Percentiles rank a stretch among this genome's conserved stretches.
Evolutionary conservation across 768 basidiomycete genomes (phyloP).

Genomic region (Amanita brunnescens): DNA sequence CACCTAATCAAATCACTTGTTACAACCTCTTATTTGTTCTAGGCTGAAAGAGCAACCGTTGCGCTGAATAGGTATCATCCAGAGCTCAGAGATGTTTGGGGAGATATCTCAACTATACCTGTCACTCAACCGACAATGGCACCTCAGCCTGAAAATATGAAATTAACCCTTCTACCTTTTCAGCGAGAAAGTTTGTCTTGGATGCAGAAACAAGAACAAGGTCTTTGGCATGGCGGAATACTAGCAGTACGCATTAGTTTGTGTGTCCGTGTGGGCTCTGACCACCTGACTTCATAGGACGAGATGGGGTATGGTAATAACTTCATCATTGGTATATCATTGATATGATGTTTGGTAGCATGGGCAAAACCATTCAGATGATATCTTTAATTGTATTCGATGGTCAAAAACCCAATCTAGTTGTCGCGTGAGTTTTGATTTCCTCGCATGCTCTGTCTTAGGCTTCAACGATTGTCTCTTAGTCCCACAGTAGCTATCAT

Average conservation of each 20-base stretch:
- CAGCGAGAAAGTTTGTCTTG: constrained; percentile 91
- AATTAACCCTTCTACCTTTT: constrained; percentile 84
- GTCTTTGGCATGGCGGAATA: constrained; percentile 86
- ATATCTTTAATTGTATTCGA: constrained; percentile 84
- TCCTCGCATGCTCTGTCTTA: constrained; percentile 37
- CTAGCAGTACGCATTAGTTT: constrained; percentile 52
- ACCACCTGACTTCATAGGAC: constrained; percentile 38
- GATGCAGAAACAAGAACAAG: constrained; percentile 91
- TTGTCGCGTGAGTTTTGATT: constrained; percentile 67
- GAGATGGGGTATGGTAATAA: constrained; percentile 72
- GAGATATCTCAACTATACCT: constrained; percentile 58
- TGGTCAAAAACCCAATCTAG: constrained; percentile 72
- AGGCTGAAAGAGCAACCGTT: constrained; percentile 68
- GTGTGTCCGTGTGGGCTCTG: neutral
- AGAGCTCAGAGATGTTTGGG: constrained; percentile 81
- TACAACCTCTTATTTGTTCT: constrained; percentile 8
- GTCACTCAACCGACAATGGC: constrained; percentile 60
- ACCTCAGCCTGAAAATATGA: constrained; percentile 75
- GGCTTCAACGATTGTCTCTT: constrained; percentile 23
- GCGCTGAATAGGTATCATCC: constrained; percentile 64
- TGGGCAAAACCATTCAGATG: constrained; percentile 97
- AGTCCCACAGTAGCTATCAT: constrained; percentile 51
- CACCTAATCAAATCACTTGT: neutral
- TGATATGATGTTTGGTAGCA: constrained; percentile 31
- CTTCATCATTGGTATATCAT: neutral